Evolutionary conservation across 768 basidiomycete species (phyloP), one percentile per base, ranked within the genome.

Genomic region (Epithele typhae): DNA sequence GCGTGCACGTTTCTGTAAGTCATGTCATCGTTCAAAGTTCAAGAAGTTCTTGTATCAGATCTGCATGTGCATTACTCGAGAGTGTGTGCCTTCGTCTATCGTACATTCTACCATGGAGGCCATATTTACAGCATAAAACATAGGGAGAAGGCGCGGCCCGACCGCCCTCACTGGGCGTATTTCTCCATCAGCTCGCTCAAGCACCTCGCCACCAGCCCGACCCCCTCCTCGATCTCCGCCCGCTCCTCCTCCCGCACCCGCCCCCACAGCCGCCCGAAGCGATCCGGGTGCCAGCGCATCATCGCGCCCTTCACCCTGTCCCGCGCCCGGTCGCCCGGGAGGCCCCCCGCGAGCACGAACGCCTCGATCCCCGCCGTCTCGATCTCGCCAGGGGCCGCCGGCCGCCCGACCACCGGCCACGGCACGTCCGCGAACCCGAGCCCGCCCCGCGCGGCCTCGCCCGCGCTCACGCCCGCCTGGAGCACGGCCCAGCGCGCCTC

Each of bases 251-350:
- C 75, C 3, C 56, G 59, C 2, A 88, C 78, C 56, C 78, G 71
- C 12, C 57, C 61, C 43, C 84, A 61, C 35, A 84, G 51, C 32
- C 83, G 68, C 46, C 75, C 66, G 67, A 89, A 89, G 37, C 85
- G 69, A 63, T 91, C 88, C 3, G 88, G 89, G 59, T 92, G 88
- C 87, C 87, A 90, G 35, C 84, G 72, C 18, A 85, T 74, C 62
- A 85, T 74, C 0, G 84, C 86, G 22, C 64, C 70, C 37, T 79
- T 76, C 49, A 88, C 75, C 48, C 84, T 73, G 45, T 88, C 84
- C 61, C 79, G 86, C 51, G 71, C 73, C 30, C 80, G 68, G 52
- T 77, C 72, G 8, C 67, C 69, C 12, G 85, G 86, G 63, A 89
- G 86, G 14, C 68, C 51, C n/a, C 76, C 71, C 19, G 83, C 84